These are phyloP conservation scores for Talaromyces sp. DNA, from an alignment of 2,329 filamentous ascomycete species.

Conservation along the genomic window DNA sequence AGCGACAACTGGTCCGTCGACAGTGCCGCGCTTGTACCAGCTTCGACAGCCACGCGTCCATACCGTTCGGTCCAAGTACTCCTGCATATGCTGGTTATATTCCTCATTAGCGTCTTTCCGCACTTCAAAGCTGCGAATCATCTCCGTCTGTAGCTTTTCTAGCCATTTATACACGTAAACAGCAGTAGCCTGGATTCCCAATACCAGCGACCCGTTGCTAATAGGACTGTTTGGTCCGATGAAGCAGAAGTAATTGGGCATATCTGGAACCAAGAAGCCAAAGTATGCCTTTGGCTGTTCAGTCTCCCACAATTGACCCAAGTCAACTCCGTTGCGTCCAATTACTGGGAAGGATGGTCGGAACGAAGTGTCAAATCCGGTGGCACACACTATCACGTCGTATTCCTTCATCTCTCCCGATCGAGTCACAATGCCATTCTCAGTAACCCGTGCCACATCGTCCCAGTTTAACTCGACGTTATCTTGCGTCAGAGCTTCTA, in stretches of 20 bases:
- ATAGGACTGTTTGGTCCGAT: slow-evolving; percentile 32
- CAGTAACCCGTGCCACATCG: neutral
- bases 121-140: slow-evolving; percentile 5
- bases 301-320: slow-evolving; percentile 43
- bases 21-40: slow-evolving; percentile 15
- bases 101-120: slow-evolving; percentile 3
- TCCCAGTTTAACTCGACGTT: neutral
- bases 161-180: slow-evolving; percentile 5
- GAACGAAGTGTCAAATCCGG: slow-evolving; percentile 36
- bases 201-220: slow-evolving; percentile 30
- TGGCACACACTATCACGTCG: slow-evolving; percentile 32
- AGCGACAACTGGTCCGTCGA: slow-evolving; percentile 15
- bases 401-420: slow-evolving; percentile 12
- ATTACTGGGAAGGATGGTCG: slow-evolving; percentile 42
- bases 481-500: neutral
- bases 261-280: slow-evolving; percentile 41
- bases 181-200: slow-evolving; percentile 1
- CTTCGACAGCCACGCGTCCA: slow-evolving; percentile 1
- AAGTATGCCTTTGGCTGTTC: slow-evolving; percentile 40
- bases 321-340: slow-evolving; percentile 32
- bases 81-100: slow-evolving; percentile 3
- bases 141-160: slow-evolving; percentile 4
- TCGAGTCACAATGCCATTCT: neutral
- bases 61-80: slow-evolving; percentile 1
- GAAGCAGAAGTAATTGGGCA: slow-evolving; percentile 43